Percentiles rank a stretch among this genome's conserved stretches.
Evolutionary conservation across 768 basidiomycete species (phyloP).

Genomic region (Filobasidium wieringae): DNA sequence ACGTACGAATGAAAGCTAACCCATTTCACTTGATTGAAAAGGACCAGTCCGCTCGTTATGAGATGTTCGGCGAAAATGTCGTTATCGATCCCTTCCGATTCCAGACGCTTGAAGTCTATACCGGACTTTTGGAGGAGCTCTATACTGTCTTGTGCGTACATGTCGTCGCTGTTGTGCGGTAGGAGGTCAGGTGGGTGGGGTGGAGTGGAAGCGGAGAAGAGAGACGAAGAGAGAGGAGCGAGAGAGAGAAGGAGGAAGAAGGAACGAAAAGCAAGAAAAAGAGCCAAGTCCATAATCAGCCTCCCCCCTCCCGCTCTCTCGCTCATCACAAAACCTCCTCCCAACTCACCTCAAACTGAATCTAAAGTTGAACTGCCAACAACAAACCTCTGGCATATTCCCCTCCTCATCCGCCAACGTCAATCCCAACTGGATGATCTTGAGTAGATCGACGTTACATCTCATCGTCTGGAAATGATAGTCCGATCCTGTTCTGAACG

Average conservation of each 20-base stretch:
- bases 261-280: background rate
- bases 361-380: constrained; percentile 99
- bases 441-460: constrained; percentile 94
- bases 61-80: constrained; percentile 94
- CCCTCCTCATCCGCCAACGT: constrained; percentile 91
- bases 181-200: background rate
- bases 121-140: constrained; percentile 89
- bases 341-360: constrained; percentile 68
- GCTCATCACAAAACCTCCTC: background rate
- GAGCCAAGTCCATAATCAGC: background rate
- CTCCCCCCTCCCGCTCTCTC: background rate
- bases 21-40: constrained; percentile 82
- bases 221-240: too few relatives aligned
- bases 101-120: constrained; percentile 86
- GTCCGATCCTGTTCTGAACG: constrained; percentile 91
- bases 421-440: constrained; percentile 94
- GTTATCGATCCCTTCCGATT: constrained; percentile 79
- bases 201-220: background rate
- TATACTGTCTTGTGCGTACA: constrained; percentile 96
- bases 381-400: constrained; percentile 77
- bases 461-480: constrained; percentile 99
- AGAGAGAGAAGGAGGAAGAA: too few relatives aligned
- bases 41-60: constrained; percentile 88
- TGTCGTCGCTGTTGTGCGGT: constrained; percentile 66
- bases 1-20: constrained; percentile 93